phyloP scores from a whole-genome alignment of 352 stramenopile species.

The Phytophthora palmivora region DNA sequence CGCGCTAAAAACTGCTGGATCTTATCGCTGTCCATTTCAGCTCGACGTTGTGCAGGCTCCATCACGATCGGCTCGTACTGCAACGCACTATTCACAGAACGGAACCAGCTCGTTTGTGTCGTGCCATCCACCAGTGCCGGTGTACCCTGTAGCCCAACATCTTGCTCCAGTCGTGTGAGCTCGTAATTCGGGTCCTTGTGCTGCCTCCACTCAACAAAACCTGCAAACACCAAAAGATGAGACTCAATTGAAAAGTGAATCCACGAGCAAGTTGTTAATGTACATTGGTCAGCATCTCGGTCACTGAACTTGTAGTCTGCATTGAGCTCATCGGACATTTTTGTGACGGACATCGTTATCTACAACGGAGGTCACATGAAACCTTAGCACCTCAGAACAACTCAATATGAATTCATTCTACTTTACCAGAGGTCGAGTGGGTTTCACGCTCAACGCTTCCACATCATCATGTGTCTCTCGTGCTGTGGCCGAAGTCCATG shows the following conservation, averaged over 20 bases:
- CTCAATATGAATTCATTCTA: neutral
- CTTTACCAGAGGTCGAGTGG: slow-evolving; percentile 50
- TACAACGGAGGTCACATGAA: slow-evolving; percentile 12
- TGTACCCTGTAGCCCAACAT: slow-evolving; percentile 80
- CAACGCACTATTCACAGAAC: slow-evolving; percentile 80
- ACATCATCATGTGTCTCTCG: slow-evolving; percentile 77
- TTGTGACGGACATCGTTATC: slow-evolving; percentile 82
- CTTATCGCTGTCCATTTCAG: slow-evolving; percentile 74
- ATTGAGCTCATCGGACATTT: slow-evolving; percentile 85
- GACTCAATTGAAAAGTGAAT: slow-evolving; percentile 2
- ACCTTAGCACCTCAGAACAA: slow-evolving; percentile 2
- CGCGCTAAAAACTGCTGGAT: slow-evolving; percentile 73
- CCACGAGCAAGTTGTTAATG: slow-evolving; percentile 64
- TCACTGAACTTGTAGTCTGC: slow-evolving; percentile 89
- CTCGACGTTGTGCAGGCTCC: slow-evolving; percentile 36
- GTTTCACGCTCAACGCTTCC: slow-evolving; percentile 59
- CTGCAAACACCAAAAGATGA: slow-evolving; percentile 18
- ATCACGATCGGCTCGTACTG: slow-evolving; percentile 84
- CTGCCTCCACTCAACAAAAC: slow-evolving; percentile 87
- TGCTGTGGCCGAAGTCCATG: slow-evolving; percentile 58
- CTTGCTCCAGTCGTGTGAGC: slow-evolving; percentile 76
- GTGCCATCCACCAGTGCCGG: slow-evolving; percentile 68
- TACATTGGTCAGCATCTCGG: slow-evolving; percentile 79
- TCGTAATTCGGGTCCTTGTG: slow-evolving; percentile 89
- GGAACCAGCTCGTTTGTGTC: slow-evolving; percentile 88